Evolutionary conservation across 305 asterid species (phyloP), one percentile per base, ranked within the genome.

Genomic region (Solanum hybrid): DNA sequence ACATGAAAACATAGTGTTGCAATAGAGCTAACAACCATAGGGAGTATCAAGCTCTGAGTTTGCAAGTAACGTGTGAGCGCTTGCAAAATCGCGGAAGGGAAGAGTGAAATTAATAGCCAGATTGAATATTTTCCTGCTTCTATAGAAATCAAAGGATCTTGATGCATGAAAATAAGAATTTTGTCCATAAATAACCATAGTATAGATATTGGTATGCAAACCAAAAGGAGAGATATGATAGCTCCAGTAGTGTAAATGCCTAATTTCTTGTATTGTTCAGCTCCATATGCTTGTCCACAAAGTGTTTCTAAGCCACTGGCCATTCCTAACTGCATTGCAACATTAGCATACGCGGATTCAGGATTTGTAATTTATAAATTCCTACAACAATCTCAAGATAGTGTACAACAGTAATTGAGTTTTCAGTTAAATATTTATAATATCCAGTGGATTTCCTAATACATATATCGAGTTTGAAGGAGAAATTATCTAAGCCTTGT

Each of bases 281-380:
- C 98, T 42, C 98, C 97, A 46, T 89, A 93, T 3, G 98, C 96
- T 67, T 94, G 98, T 51, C 98, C 98, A 18, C 98, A 95, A 1
- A 95, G 93, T 11, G 97, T 95, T 88, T 95, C 98, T 12, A 71
- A 85, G 5, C 93, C 95, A 86, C 96, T 92, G 1, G 94, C 82
- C 96, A 95, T 94, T 85, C 97, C 97, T 40, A 92, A 89, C 97
- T 95, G 95, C 71, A 82, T 40, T 39, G 67, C 7, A 81, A 79
- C 20, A 36, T 71, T 0, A 71, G 28, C 61, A 42, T 42, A 71
- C 77, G 4, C 1, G 1, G 34, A 71, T 71, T 71, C 34, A 71
- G 2, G 0, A 71, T 26, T 71, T 26, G 20, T 26, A 71, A 11
- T 26, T 71, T 71, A 71, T 71, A 13, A 71, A 71, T 71, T 71